These are phyloP conservation scores for Theileria annulata DNA, from an alignment of 169 alveolate genomes.

Conservation along the genomic window DNA sequence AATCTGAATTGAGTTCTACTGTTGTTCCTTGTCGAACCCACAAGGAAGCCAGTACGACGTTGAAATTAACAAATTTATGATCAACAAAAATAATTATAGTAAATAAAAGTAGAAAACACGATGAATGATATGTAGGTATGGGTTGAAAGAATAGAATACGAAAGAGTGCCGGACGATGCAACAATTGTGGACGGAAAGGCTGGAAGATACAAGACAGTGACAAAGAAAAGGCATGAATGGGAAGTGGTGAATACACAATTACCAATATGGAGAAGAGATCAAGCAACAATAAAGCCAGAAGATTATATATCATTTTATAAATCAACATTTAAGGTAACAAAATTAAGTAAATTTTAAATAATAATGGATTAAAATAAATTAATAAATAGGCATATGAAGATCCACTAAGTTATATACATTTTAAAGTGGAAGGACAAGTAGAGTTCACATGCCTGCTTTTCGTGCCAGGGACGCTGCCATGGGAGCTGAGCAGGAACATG, in stretches of 20 bases:
- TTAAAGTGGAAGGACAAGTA: conserved; percentile 99
- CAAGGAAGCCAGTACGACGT: conserved; percentile 29
- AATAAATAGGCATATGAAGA: conserved; percentile 90
- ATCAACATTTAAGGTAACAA: conserved; percentile 81
- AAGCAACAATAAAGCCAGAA: conserved; percentile 88
- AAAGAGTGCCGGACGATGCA: conserved; percentile 83
- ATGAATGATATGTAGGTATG: conserved; percentile 56
- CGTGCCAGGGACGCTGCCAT: conserved; percentile 91
- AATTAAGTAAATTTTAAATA: not conserved
- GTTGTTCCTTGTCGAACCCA: conserved; percentile 41
- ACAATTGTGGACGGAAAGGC: conserved; percentile 78
- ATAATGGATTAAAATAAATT: not conserved
- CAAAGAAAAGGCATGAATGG: conserved; percentile 81
- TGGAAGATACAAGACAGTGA: conserved; percentile 78
- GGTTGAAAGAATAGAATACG: conserved; percentile 85
- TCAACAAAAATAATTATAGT: conserved; percentile 8
- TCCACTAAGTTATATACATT: conserved; percentile 96
- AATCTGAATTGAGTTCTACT: conserved; percentile 1
- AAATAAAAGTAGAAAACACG: not conserved
- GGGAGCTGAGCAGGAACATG: conserved; percentile 83
- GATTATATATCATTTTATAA: conserved; percentile 93
- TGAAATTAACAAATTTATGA: conserved; percentile 19
- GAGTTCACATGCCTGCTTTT: conserved; percentile 94
- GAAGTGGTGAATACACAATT: conserved; percentile 93
- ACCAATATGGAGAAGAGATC: conserved; percentile 94